phyloP scores from a whole-genome alignment of 2,329 filamentous ascomycete species.

The Penicillium sp. region DNA sequence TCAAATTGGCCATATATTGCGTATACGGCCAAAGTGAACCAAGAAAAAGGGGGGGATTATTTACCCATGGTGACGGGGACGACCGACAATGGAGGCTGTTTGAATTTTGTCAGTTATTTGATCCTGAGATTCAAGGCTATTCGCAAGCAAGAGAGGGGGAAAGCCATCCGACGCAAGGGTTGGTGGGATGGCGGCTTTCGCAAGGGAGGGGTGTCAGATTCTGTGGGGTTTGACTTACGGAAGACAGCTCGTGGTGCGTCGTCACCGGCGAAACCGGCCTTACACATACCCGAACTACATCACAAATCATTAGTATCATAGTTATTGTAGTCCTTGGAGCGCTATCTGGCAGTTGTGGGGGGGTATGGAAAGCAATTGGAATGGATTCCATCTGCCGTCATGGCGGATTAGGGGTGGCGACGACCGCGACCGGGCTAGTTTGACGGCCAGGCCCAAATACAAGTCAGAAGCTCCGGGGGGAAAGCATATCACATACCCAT shows the following conservation, averaged over 20 bases:
- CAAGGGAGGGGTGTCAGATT: slow-evolving; percentile 18
- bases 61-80: slow-evolving; percentile 99
- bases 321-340: not conserved
- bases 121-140: not conserved
- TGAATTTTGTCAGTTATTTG: slow-evolving; percentile 6
- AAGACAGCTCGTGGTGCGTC: slow-evolving; percentile 99
- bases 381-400: slow-evolving; percentile 12
- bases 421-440: slow-evolving; percentile 22
- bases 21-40: not conserved
- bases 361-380: slow-evolving; percentile 15
- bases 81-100: slow-evolving; percentile 96
- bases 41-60: slow-evolving; percentile 47
- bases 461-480: slow-evolving; percentile 21
- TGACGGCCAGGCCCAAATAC: slow-evolving; percentile 25
- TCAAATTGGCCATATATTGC: not conserved
- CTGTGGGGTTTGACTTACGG: slow-evolving; percentile 70
- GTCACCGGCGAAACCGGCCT: slow-evolving; percentile 99
- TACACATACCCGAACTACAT: slow-evolving; percentile 98
- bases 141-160: slow-evolving; percentile 9
- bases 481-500: slow-evolving; percentile 79
- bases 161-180: slow-evolving; percentile 29
- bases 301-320: slow-evolving; percentile 28
- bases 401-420: slow-evolving; percentile 18
- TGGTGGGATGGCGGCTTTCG: slow-evolving; percentile 17
- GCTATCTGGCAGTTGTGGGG: not conserved